phyloP scores from a whole-genome alignment of 768 basidiomycete genomes.

The Suillus sp. region DNA sequence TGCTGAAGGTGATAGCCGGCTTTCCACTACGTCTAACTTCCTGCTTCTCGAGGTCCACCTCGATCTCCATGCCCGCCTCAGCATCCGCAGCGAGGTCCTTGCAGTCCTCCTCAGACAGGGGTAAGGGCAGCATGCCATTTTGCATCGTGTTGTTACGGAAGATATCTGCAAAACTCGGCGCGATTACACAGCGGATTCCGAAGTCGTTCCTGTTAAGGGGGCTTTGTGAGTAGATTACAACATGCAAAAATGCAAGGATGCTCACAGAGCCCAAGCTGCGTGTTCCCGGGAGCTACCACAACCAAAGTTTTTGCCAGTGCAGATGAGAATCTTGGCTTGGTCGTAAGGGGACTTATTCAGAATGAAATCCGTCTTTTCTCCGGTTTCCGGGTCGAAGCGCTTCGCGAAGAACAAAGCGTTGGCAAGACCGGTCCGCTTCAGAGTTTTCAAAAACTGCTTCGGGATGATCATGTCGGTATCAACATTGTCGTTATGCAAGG shows the following conservation, averaged over 20 bases:
- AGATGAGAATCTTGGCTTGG: constrained; percentile 76
- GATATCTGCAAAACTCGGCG: constrained; percentile 89
- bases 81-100: constrained; percentile 76
- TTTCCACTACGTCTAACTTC: constrained; percentile 77
- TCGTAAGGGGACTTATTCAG: constrained; percentile 81
- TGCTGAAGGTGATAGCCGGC: constrained; percentile 70
- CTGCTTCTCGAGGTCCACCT: constrained; percentile 82
- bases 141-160: constrained; percentile 90
- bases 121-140: constrained; percentile 87
- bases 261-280: constrained; percentile 85
- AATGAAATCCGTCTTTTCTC: constrained; percentile 81
- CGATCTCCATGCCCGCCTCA: constrained; percentile 70
- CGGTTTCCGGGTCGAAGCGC: constrained; percentile 75
- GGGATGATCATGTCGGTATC: constrained; percentile 96
- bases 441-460: constrained; percentile 90
- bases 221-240: constrained; percentile 2
- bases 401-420: constrained; percentile 82
- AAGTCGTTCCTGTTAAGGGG: constrained; percentile 68
- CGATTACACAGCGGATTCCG: constrained; percentile 85
- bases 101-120: constrained; percentile 71
- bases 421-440: constrained; percentile 87
- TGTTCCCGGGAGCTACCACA: constrained; percentile 91
- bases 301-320: constrained; percentile 87
- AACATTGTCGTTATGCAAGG: constrained; percentile 80
- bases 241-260: constrained; percentile 19